A percentile compares a stretch with the other conserved stretches of the same genome.
phyloP scores from a whole-genome alignment of 2,329 filamentous ascomycete genomes.

The Nannizziopsis barbatae region DNA sequence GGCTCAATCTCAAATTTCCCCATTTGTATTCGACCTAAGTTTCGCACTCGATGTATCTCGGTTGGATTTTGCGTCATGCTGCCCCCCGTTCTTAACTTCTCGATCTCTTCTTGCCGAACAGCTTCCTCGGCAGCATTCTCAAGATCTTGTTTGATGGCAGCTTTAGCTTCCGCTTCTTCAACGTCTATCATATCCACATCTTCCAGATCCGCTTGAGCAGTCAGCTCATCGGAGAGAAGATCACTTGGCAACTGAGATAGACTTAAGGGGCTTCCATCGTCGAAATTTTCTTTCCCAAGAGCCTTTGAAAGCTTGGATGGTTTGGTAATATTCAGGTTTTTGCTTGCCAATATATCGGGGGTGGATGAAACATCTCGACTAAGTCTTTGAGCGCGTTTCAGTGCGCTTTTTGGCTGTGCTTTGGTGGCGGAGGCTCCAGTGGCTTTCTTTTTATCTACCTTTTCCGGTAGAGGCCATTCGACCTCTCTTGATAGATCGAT shows the following conservation, averaged over 20 bases:
- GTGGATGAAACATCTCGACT: conserved; percentile 48
- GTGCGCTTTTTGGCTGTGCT: conserved; percentile 46
- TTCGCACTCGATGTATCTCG: conserved; percentile 90
- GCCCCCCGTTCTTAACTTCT: conserved; percentile 84
- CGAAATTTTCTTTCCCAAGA: conserved; percentile 50
- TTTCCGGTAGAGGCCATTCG: conserved; percentile 90
- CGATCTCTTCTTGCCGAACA: conserved; percentile 77
- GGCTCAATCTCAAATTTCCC: conserved; percentile 84
- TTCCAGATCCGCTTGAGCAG: conserved; percentile 29
- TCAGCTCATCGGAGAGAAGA: conserved; percentile 29
- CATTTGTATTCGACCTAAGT: conserved; percentile 89
- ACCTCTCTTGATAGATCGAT: conserved; percentile 85
- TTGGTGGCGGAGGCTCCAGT: conserved; percentile 44
- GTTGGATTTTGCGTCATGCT: conserved; percentile 99
- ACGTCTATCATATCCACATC: conserved; percentile 38
- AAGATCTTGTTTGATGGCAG: conserved; percentile 27
- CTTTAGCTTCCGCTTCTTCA: conserved; percentile 22
- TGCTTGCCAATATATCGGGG: conserved; percentile 40
- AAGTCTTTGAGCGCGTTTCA: conserved; percentile 42
- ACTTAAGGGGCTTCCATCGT: conserved; percentile 32
- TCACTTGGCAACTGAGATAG: conserved; percentile 27
- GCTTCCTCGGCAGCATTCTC: conserved; percentile 33
- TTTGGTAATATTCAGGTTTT: conserved; percentile 39
- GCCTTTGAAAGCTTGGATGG: conserved; percentile 43
- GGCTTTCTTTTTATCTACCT: conserved; percentile 76